A percentile compares a stretch with the other conserved stretches of the same genome.
Conservation (phyloP, 331 rosid genomes). For the Saraca asoca region DNA sequence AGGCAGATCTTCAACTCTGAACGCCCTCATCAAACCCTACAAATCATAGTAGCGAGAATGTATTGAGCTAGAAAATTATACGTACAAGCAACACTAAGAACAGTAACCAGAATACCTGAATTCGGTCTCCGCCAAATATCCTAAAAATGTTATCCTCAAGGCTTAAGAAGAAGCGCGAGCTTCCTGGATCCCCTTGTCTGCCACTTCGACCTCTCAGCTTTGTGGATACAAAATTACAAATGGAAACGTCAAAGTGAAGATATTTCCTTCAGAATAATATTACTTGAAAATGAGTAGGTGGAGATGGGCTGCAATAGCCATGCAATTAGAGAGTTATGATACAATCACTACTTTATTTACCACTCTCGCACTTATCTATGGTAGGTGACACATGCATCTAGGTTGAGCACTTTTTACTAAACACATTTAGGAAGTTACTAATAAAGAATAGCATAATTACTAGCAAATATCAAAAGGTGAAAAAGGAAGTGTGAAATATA, state of each 20-base stretch:
- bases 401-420: too few species aligned
- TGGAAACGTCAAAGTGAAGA: conserved; percentile 26
- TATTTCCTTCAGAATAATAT: conserved; percentile 16
- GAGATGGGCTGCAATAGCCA: conserved; percentile 14
- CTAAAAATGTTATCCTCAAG: conserved; percentile 96
- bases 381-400: too few species aligned
- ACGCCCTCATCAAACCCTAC: conserved; percentile 95
- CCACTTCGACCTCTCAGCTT: conserved; percentile 97
- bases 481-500: too few species aligned
- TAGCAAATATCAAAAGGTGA: too few species aligned
- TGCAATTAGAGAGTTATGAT: too few species aligned
- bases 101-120: conserved; percentile 62
- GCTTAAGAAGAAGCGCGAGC: conserved; percentile 95
- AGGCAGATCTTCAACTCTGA: conserved; percentile 96
- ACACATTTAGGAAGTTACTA: too few species aligned
- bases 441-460: too few species aligned
- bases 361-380: too few species aligned
- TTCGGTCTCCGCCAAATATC: conserved; percentile 94
- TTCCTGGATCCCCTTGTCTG: conserved; percentile 96
- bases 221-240: conserved; percentile 37
- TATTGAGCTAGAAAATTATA: conserved; percentile 23
- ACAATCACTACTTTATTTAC: too few species aligned
- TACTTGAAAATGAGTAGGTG: neutral
- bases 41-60: conserved; percentile 33
- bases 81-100: conserved; percentile 28